phyloP scores from a whole-genome alignment of 345 rosid species.

The Iberis pinnata region DNA sequence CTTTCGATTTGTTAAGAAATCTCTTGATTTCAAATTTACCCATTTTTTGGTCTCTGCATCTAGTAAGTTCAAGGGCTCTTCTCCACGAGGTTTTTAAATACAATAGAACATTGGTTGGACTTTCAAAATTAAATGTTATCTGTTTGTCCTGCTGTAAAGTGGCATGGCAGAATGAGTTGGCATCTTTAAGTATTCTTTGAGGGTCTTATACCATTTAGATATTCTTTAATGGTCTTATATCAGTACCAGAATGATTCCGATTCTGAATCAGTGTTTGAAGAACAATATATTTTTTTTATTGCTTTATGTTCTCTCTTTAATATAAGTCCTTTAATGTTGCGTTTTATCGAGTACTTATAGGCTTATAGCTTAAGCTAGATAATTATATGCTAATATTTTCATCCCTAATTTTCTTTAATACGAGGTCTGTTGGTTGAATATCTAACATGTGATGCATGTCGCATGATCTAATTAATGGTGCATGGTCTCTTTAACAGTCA shows the following conservation, averaged over 20 bases:
- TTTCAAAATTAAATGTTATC: not conserved
- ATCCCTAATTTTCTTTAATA: not conserved
- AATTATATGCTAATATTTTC: not conserved
- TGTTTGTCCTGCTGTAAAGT: not conserved
- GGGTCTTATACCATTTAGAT: not conserved
- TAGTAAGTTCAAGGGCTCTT: slow-evolving; percentile 11
- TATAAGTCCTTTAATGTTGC: no score
- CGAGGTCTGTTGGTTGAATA: slow-evolving; percentile 13
- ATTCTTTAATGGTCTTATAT: no score
- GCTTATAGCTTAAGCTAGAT: not conserved
- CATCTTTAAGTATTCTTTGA: not conserved
- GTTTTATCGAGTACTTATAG: slow-evolving; percentile 10
- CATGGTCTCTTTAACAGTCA: slow-evolving; percentile 51
- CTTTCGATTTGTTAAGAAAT: slow-evolving; percentile 6
- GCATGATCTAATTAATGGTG: no score
- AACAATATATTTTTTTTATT: no score
- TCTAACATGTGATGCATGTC: no score
- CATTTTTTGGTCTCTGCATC: slow-evolving; percentile 6
- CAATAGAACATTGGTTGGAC: slow-evolving; percentile 1
- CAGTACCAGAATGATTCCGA: no score
- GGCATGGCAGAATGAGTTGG: slow-evolving; percentile 16
- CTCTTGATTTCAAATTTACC: not conserved
- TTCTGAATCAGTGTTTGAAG: no score
- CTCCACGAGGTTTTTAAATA: slow-evolving; percentile 10
- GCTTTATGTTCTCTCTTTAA: slow-evolving; percentile 6